Base-by-base conservation (phyloP, 2,329 filamentous ascomycete species). In the Aspergillus tanneri region DNA sequence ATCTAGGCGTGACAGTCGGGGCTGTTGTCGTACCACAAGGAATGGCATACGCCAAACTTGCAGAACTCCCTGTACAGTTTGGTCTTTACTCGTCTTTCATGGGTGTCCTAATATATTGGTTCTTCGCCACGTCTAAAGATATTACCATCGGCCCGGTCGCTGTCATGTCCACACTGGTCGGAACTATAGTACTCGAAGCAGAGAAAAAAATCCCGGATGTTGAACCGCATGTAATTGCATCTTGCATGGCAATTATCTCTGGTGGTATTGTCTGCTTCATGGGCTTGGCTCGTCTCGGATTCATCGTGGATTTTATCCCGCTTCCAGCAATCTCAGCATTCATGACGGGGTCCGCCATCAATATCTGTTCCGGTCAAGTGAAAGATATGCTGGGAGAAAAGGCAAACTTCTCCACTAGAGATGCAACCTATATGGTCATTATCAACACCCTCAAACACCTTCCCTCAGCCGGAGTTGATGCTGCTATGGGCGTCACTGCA, bases 131-230 rank as follows among this genome's bases (percentile, higher is more conserved):
- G 0, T 96, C 92, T 11, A 99, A 97, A 67, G 92, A 99, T 69
- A 97, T 99, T 64, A 96, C 92, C 8, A 97, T 97, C 47, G 92
- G 92, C 12, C 92, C 92, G 24, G 93, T 97, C 40, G 93, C 93
- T 28, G 93, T 97, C 57, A 87, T 97, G 80, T 97, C 91, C 1
- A 95, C 88, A 3, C 80, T 99, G 12, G 87, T 89, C 2, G 93
- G 93, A 36, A 87, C 87, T 44, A 84, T 97, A 42, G 84, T 97
- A 37, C 67, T 79, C 35, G 79, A 85, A 28, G 84, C 88, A 34
- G 67, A 77, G 42, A 65, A 73, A 6, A 66, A 77, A 3, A 67
- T 83, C 12, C 85, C 86, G 0, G 65, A 72, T 11, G 60, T 87
- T 9, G 72, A 76, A 0, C 74, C 43, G 1, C 81, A 88, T 63